Base-by-base conservation (phyloP, 2,329 filamentous ascomycete genomes). In the Aspergillus cejpii region DNA sequence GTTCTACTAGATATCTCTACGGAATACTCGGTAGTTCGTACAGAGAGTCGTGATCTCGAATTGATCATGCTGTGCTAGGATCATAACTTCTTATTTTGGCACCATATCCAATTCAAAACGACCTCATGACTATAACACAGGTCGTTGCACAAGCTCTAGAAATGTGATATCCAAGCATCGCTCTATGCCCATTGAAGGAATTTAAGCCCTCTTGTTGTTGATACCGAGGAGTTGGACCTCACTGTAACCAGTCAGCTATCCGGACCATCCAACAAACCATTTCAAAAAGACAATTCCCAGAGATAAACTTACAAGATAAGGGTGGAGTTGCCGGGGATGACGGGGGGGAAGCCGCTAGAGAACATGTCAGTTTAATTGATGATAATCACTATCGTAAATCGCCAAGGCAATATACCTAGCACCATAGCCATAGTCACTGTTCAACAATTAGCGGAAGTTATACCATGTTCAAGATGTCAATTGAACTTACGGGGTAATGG, bases 241-340 rank as follows among this genome's bases (percentile, higher is more conserved):
- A 17, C 31, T 34, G 2, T 12, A 20, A 34, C 31, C 31, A 6
- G 31, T 34, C 31, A 34, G 31, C 17, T 24, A 42, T 44, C 12
- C 12, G 8, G 17, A 33, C 39, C 14, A 20, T 39, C 15, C 39
- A 4, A 24, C n/a, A n/a, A n/a, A n/a, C n/a, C n/a, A 8, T 24
- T 24, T 8, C 23, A 24, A 24, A 23, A 12, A 29, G 40, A n/a
- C 26, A 27, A 45, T 27, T 28, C 17, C 19, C 14, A 29, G 17
- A 46, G 15, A 39, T 43, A 23, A 20, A 80, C 86, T 77, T 77
- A 92, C 87, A 94, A 94, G 72, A 94, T 77, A 50, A 94, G 76
- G 54, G 76, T 81, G 12, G 87, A 73, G 59, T 84, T 79, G 33
- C 81, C 69, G 49, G 88, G 88, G 52, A 94, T 94, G 59, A 83